Percentiles rank a stretch among this genome's conserved stretches.
phyloP scores from a whole-genome alignment of 768 basidiomycete genomes.

The Lactifluus hygrophoroides region DNA sequence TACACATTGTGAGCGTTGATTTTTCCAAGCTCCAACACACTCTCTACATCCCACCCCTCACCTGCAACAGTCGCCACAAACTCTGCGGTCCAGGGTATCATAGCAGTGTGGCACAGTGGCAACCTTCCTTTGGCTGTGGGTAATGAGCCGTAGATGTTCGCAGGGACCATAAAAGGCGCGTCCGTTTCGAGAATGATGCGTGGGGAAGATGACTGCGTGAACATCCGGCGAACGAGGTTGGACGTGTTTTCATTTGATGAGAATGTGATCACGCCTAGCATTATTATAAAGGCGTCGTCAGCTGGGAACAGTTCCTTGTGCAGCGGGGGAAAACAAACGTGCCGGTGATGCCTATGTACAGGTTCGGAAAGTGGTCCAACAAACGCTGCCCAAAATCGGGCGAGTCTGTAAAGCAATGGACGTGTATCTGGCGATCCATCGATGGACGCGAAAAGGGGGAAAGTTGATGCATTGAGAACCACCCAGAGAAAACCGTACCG shows the following conservation, averaged over 20 bases:
- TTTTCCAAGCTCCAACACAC: slow-evolving; percentile 52
- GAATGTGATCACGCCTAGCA: slow-evolving; percentile 76
- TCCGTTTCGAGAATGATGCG: slow-evolving; percentile 70
- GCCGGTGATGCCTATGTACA: slow-evolving; percentile 80
- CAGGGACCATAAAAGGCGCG: slow-evolving; percentile 80
- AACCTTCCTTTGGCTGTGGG: slow-evolving; percentile 47
- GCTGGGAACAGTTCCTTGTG: too few relatives aligned
- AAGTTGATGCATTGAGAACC: neutral
- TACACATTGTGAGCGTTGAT: slow-evolving; percentile 61
- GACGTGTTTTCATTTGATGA: slow-evolving; percentile 66
- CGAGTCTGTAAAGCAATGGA: slow-evolving; percentile 84
- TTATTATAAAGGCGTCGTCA: too few relatives aligned
- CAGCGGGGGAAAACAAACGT: neutral
- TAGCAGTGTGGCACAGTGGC: slow-evolving; percentile 66
- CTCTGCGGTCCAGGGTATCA: slow-evolving; percentile 82
- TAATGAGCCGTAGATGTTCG: slow-evolving; percentile 56
- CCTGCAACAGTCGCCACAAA: slow-evolving; percentile 49
- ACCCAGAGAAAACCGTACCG: neutral
- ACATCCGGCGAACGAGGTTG: slow-evolving; percentile 45
- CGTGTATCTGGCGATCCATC: slow-evolving; percentile 79
- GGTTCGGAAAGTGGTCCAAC: slow-evolving; percentile 69
- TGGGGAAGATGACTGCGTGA: slow-evolving; percentile 17
- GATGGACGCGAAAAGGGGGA: too few relatives aligned
- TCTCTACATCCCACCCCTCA: slow-evolving; percentile 41
- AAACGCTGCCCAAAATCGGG: slow-evolving; percentile 65